A percentile compares a stretch with the other conserved stretches of the same genome.
phyloP scores from a whole-genome alignment of 441 rosid genomes.

The Gossypium aridum region DNA sequence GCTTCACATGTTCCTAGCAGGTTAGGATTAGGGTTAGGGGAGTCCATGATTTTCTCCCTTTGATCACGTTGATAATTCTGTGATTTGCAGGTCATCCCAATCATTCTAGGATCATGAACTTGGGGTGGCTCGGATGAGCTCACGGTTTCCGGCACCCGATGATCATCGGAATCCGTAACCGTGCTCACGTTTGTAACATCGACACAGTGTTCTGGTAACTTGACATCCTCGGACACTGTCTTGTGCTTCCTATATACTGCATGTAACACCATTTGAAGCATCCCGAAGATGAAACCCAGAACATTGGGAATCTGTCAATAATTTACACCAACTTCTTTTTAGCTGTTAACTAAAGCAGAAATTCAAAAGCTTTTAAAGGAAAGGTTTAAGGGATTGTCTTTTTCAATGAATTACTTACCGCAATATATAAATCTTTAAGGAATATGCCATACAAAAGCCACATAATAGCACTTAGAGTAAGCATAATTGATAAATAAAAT shows the following conservation, averaged over 20 bases:
- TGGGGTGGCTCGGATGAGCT: not conserved
- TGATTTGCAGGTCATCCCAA: not conserved
- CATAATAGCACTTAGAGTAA: slow-evolving; percentile 41
- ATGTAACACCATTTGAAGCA: slow-evolving; percentile 45
- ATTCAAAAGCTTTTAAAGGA: too few relatives aligned
- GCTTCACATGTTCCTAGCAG: slow-evolving; percentile 6
- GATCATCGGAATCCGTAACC: not conserved
- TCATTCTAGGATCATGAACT: not conserved
- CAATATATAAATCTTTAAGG: slow-evolving; percentile 44
- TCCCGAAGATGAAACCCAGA: slow-evolving; percentile 46
- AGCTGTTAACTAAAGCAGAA: too few relatives aligned
- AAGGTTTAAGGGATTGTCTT: not conserved
- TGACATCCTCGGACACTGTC: slow-evolving; percentile 14
- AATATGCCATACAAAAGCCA: slow-evolving; percentile 59
- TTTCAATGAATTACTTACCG: slow-evolving; percentile 30
- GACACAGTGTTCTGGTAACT: slow-evolving; percentile 18
- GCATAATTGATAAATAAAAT: slow-evolving; percentile 39
- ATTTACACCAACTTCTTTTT: too few relatives aligned
- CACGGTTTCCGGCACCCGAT: not conserved
- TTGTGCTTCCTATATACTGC: slow-evolving; percentile 26
- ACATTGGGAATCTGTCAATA: slow-evolving; percentile 41
- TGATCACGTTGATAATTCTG: not conserved
- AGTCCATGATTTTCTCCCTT: not conserved
- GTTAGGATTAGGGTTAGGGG: not conserved
- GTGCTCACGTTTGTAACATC: slow-evolving; percentile 24